Evolutionary conservation across 2,329 filamentous ascomycete genomes (phyloP).

Genomic region (Pseudonectria foliicola): DNA sequence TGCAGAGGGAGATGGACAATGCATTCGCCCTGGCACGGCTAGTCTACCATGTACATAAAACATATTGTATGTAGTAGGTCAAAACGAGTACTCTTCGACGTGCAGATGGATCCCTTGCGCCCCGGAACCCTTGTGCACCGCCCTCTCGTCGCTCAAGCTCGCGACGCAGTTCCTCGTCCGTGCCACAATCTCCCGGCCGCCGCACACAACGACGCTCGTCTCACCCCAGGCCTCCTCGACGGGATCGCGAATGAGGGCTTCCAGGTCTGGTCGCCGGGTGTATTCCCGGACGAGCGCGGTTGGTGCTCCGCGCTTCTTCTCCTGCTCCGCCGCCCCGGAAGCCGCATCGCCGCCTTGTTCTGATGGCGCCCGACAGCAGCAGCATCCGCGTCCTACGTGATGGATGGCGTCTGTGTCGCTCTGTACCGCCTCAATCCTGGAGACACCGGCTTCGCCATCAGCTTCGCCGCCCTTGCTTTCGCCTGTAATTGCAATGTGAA

Average conservation of each 20-base stretch:
- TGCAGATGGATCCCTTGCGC: constrained; percentile 56
- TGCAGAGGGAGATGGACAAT: too few species aligned
- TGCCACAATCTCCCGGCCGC: constrained; percentile 47
- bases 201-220: constrained; percentile 55
- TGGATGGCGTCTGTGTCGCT: constrained; percentile 15
- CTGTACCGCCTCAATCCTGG: constrained; percentile 18
- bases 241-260: constrained; percentile 42
- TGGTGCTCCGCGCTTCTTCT: constrained; percentile 8
- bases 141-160: constrained; percentile 51
- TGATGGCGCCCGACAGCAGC: constrained; percentile 14
- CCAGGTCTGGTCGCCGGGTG: constrained; percentile 42
- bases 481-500: constrained; percentile 49
- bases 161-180: constrained; percentile 49
- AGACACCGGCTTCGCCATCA: constrained; percentile 23
- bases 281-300: constrained; percentile 33
- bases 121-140: constrained; percentile 57
- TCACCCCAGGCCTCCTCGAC: constrained; percentile 54
- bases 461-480: constrained; percentile 5
- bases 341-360: constrained; percentile 8
- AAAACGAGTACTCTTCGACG: constrained; percentile 54
- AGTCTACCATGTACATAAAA: too few species aligned
- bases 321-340: constrained; percentile 2
- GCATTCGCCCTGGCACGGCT: too few species aligned
- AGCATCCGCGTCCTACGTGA: constrained; percentile 9
- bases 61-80: too few species aligned